Evolutionary conservation across 768 basidiomycete genomes (phyloP), one percentile per base, ranked within the genome.

Genomic region (Hypholoma fasciculare): DNA sequence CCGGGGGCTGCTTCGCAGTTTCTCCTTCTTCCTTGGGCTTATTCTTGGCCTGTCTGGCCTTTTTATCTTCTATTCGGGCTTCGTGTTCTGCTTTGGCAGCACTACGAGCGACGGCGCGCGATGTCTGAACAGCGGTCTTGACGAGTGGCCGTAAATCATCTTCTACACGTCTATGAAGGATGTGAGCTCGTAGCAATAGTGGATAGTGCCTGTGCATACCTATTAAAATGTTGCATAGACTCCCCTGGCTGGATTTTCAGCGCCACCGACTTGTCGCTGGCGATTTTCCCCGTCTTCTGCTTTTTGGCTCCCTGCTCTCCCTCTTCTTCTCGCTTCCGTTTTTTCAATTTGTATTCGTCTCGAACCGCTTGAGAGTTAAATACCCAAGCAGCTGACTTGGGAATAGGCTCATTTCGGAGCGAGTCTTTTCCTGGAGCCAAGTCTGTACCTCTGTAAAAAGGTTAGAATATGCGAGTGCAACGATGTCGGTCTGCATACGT

Each of bases 161-260:
- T 68, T 93, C 91, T 2, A 93, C 89, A 40, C 91, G 82, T 69
- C 90, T 92, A 53, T 1, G n/a, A 49, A 56, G 3, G 13, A 39
- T 8, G 23, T 37, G 14, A 50, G 9, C n/a, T 30, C 3, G 7
- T 8, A 7, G 7, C 26, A 13, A 4, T 7, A 14, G 19, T 13
- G 17, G 49, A 34, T 38, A 40, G 44, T 26, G 30, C 37, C 13
- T 16, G 42, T 30, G 69, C 82, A 52, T 63, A 90, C 90, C 83
- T 77, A 69, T 91, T 88, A 70, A 92, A 93, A 73, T 90, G 87
- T 54, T 82, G 78, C 52, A 92, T 78, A 0, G 89, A 86, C 70
- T 93, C 91, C 44, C 87, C 84, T 0, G 84, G 82, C 56, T 80
- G 76, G 27, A 90, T 90, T 47, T 65, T 74, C 40, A 87, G 66